A percentile compares a stretch with the other conserved stretches of the same genome.
Evolutionary conservation across 2,329 filamentous ascomycete species (phyloP).

Genomic region (Neofusicoccum sp.): DNA sequence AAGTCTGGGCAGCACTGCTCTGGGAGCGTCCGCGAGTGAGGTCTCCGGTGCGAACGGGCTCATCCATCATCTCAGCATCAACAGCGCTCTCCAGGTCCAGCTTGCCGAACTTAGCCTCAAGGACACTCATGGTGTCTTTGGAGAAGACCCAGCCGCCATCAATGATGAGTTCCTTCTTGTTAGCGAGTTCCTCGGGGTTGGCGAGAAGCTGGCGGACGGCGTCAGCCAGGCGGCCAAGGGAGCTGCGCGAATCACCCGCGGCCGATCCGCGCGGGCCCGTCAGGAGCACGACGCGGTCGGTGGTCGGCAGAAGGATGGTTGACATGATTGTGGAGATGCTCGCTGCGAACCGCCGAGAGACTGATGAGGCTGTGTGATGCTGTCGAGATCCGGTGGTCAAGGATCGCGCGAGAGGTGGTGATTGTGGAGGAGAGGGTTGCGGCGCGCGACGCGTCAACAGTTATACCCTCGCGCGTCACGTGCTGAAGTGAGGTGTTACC

Average conservation of each 20-base stretch:
- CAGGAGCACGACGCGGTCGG: not conserved
- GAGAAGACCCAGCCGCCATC: conserved; percentile 26
- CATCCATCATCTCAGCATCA: not conserved
- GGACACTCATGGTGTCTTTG: not conserved
- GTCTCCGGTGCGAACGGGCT: conserved; percentile 7
- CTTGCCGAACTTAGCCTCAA: conserved; percentile 7
- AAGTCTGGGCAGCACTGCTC: not conserved
- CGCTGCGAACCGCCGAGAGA: not conserved
- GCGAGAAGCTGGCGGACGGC: conserved; percentile 20
- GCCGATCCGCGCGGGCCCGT: not conserved
- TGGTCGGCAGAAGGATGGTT: not conserved
- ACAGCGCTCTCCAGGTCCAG: not conserved
- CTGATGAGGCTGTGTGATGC: not conserved
- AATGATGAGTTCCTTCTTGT: conserved; percentile 28
- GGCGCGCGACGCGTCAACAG: no score
- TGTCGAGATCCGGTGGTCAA: no score
- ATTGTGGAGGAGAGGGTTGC: not conserved
- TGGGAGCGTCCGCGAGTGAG: conserved; percentile 16
- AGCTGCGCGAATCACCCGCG: not conserved
- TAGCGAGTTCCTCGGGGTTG: conserved; percentile 1
- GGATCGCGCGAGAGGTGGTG: no score
- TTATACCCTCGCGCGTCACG: no score
- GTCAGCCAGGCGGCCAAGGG: conserved; percentile 17
- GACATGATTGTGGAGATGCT: not conserved
- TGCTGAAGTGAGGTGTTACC: no score